Evolutionary conservation across 495 filamentous ascomycete genomes (phyloP).

Genomic region (Neurospora sp.): DNA sequence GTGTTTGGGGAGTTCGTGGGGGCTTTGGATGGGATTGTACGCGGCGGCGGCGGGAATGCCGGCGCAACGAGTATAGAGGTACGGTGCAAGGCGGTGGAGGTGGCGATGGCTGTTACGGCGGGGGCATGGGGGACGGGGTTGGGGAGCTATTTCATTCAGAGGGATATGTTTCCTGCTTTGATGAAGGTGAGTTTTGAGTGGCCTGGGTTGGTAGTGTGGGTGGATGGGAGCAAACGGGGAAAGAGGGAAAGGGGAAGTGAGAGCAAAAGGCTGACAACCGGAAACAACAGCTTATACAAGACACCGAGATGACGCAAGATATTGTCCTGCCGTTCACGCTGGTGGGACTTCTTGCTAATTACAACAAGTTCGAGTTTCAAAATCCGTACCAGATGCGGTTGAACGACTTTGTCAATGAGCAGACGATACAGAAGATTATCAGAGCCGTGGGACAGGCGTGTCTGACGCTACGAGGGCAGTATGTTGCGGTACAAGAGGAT

Average conservation of each 20-base stretch:
- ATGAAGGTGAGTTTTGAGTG: slow-evolving; percentile 61
- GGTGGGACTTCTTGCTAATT: slow-evolving; percentile 86
- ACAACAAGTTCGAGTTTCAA: slow-evolving; percentile 98
- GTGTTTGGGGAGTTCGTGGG: slow-evolving; percentile 84
- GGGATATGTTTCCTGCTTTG: slow-evolving; percentile 86
- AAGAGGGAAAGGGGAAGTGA: not conserved
- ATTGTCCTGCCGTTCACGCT: slow-evolving; percentile 70
- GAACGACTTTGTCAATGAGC: slow-evolving; percentile 96
- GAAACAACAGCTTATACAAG: slow-evolving; percentile 67
- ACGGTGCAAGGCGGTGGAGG: slow-evolving; percentile 68
- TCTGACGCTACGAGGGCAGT: slow-evolving; percentile 54
- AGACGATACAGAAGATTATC: slow-evolving; percentile 72
- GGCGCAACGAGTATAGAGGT: slow-evolving; percentile 37
- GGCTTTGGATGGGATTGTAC: slow-evolving; percentile 69
- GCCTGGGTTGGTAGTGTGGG: not conserved
- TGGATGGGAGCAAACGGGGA: not conserved
- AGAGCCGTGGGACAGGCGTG: slow-evolving; percentile 63
- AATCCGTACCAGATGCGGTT: slow-evolving; percentile 91
- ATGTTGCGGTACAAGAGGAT: slow-evolving; percentile 87
- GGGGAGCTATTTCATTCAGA: slow-evolving; percentile 88
- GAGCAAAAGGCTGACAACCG: not conserved
- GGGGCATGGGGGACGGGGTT: slow-evolving; percentile 91
- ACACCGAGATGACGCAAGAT: slow-evolving; percentile 52
- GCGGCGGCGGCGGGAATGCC: slow-evolving; percentile 42
- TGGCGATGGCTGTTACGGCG: slow-evolving; percentile 75